Evolutionary conservation across 2,329 filamentous ascomycete species (phyloP).

Genomic region (Aureobasidium sp.): DNA sequence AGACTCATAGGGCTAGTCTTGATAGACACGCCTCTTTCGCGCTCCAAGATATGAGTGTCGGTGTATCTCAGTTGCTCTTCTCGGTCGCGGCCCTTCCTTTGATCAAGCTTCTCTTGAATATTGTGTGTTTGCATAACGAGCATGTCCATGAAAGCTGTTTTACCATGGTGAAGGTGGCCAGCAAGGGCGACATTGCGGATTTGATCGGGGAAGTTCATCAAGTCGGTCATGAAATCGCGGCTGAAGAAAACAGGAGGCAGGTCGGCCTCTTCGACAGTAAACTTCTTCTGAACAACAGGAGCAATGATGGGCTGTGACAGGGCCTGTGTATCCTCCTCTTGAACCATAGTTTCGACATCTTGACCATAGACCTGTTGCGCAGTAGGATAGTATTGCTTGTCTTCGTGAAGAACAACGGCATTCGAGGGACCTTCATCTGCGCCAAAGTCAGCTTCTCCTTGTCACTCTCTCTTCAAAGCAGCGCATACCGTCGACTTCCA

Average conservation of each 20-base stretch:
- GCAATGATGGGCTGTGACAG: constrained; percentile 88
- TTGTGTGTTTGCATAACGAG: constrained; percentile 92
- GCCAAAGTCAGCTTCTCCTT: not conserved
- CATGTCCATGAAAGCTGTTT: constrained; percentile 98
- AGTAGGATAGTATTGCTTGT: constrained; percentile 99
- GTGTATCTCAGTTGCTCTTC: constrained; percentile 94
- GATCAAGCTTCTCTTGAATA: constrained; percentile 67
- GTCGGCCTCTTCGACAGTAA: constrained; percentile 84
- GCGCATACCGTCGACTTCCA: constrained; percentile 75
- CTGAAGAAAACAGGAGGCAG: constrained; percentile 83
- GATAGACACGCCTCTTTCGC: constrained; percentile 81
- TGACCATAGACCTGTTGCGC: constrained; percentile 90
- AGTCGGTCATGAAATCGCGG: constrained; percentile 83
- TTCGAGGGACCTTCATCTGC: constrained; percentile 80
- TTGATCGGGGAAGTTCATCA: constrained; percentile 94
- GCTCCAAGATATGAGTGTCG: constrained; percentile 80
- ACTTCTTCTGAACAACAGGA: constrained; percentile 90
- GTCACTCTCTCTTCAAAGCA: not conserved
- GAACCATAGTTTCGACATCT: constrained; percentile 90
- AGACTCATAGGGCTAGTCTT: constrained; percentile 94
- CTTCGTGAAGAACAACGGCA: constrained; percentile 94
- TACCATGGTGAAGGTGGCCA: constrained; percentile 92
- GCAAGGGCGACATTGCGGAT: constrained; percentile 86
- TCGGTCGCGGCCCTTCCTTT: constrained; percentile 67
- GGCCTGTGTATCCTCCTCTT: constrained; percentile 94